Conservation (phyloP, 2,329 filamentous ascomycete species). For the Alternaria atra region DNA sequence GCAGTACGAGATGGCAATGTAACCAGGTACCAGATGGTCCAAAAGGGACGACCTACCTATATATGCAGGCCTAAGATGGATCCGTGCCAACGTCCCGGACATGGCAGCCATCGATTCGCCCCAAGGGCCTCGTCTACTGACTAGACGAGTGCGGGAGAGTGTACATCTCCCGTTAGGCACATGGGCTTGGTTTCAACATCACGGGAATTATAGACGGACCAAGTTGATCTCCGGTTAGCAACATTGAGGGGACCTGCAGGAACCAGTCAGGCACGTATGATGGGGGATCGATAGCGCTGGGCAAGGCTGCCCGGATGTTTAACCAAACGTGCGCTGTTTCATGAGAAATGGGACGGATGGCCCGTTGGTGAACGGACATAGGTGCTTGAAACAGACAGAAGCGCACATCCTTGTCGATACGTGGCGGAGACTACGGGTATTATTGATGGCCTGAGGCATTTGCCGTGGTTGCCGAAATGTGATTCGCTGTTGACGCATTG, state of each 20-base stretch:
- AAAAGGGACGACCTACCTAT: conserved; percentile 30
- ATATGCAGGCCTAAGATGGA: conserved; percentile 26
- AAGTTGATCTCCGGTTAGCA: conserved; percentile 28
- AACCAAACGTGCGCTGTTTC: conserved; percentile 38
- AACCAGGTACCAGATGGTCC: conserved; percentile 15
- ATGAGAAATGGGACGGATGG: conserved; percentile 40
- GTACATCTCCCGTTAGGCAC: conserved; percentile 23
- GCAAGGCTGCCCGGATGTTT: conserved; percentile 29
- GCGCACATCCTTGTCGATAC: conserved; percentile 19
- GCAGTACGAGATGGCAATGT: conserved; percentile 27
- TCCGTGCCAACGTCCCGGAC: conserved; percentile 16
- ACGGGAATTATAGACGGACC: conserved; percentile 15
- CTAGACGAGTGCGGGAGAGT: conserved; percentile 19
- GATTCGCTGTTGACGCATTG: conserved; percentile 26
- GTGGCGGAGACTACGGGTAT: conserved; percentile 20
- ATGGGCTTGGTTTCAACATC: conserved; percentile 35
- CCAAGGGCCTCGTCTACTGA: conserved; percentile 13
- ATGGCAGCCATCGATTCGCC: conserved; percentile 23
- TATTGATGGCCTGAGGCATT: conserved; percentile 13
- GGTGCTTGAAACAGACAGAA: conserved; percentile 37
- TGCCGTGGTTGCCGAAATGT: conserved; percentile 4
- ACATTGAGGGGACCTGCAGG: conserved; percentile 28
- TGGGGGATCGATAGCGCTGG: conserved; percentile 24
- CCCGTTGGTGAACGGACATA: conserved; percentile 22
- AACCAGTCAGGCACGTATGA: conserved; percentile 25